Percentiles rank a stretch among this genome's conserved stretches.
These are phyloP conservation scores for Pyrenochaeta sp. DNA, from an alignment of 2,329 filamentous ascomycete genomes.

Conservation along the genomic window DNA sequence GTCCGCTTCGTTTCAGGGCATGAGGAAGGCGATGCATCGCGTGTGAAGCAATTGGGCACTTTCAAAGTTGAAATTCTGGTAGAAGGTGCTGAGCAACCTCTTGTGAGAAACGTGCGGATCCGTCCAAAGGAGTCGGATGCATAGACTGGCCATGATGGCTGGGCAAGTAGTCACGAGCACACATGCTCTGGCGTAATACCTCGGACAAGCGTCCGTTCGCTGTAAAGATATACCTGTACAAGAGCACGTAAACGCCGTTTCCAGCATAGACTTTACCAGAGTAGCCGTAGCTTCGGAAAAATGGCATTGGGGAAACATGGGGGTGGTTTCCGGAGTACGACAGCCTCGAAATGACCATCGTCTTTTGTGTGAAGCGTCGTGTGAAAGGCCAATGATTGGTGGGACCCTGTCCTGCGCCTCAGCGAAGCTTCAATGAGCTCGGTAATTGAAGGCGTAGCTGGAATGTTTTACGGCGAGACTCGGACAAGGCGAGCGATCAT, in stretches of 20 bases:
- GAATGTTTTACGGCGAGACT: constrained; percentile 41
- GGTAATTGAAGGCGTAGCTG: constrained; percentile 32
- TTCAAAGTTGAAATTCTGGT: constrained; percentile 61
- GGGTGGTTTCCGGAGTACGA: constrained; percentile 28
- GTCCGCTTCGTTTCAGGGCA: constrained; percentile 56
- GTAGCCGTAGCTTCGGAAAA: constrained; percentile 30
- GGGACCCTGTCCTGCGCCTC: constrained; percentile 18
- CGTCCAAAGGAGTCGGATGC: constrained; percentile 36
- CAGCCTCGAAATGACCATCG: constrained; percentile 5
- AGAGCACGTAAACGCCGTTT: constrained; percentile 24
- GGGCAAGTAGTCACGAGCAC: constrained; percentile 9
- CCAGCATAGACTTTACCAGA: constrained; percentile 19
- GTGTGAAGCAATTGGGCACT: constrained; percentile 61
- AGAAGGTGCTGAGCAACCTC: constrained; percentile 53
- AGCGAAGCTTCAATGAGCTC: constrained; percentile 18
- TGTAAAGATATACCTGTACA: constrained; percentile 38
- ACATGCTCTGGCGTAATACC: constrained; percentile 10
- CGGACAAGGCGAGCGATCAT: constrained; percentile 29
- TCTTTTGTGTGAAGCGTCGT: not conserved
- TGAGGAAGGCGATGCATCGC: constrained; percentile 48
- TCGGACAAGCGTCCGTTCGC: constrained; percentile 24
- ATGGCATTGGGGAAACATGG: constrained; percentile 26
- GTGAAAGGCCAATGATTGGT: constrained; percentile 25
- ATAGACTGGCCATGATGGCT: constrained; percentile 11
- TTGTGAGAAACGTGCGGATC: constrained; percentile 42